Conservation (phyloP, 2,329 filamentous ascomycete species). For the Phymatotrichopsis omnivora region DNA sequence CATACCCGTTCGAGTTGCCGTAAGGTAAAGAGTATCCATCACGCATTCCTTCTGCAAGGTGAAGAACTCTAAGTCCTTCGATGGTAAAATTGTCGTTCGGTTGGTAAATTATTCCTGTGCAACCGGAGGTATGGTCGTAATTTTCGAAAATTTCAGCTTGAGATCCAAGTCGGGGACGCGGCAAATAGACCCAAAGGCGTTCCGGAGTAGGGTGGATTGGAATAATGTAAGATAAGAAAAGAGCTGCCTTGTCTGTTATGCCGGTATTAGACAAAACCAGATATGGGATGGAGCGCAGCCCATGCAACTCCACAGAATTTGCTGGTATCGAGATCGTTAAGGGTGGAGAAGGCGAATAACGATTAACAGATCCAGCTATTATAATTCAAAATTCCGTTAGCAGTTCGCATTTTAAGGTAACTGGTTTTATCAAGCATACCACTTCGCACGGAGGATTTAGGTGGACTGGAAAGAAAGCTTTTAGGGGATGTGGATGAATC, state of each 20-base stretch:
- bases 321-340: conserved; percentile 5
- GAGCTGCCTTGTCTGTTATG: conserved; percentile 22
- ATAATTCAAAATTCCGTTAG: neutral
- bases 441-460: conserved; percentile 11
- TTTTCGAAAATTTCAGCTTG: conserved; percentile 20
- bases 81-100: conserved; percentile 21
- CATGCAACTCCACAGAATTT: conserved; percentile 17
- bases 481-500: conserved; percentile 6
- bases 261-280: conserved; percentile 22
- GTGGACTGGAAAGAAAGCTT: conserved; percentile 6
- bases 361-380: conserved; percentile 4
- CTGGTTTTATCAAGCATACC: conserved; percentile 12
- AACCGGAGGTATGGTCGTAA: conserved; percentile 22
- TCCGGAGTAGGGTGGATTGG: conserved; percentile 20
- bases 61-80: conserved; percentile 18
- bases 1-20: neutral
- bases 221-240: conserved; percentile 26
- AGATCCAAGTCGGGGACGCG: conserved; percentile 11
- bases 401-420: neutral
- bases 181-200: conserved; percentile 16
- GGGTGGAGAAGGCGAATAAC: neutral
- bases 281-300: conserved; percentile 24
- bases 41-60: conserved; percentile 20
- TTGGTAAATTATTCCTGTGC: conserved; percentile 24
- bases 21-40: neutral